Evolutionary conservation across 768 basidiomycete genomes (phyloP).

Genomic region (Gloeopeniophorella convolvens): DNA sequence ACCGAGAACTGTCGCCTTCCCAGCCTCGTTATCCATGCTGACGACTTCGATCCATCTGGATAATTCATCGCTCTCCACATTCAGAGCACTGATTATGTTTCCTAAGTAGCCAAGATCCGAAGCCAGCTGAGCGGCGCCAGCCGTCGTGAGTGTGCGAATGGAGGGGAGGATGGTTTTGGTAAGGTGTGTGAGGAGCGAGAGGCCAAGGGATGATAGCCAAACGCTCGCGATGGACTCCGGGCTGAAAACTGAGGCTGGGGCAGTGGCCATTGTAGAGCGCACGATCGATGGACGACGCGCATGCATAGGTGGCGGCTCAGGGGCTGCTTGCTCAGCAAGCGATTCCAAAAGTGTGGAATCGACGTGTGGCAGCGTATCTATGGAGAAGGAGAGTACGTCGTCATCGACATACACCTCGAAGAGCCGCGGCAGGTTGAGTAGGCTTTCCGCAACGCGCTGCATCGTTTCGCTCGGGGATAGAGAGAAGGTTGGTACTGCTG

Average conservation of each 20-base stretch:
- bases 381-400: slow-evolving; percentile 82
- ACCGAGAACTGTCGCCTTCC: slow-evolving; percentile 2
- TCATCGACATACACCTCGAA: slow-evolving; percentile 95
- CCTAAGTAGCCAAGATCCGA: slow-evolving; percentile 86
- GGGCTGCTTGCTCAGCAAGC: slow-evolving; percentile 35
- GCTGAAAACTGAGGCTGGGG: slow-evolving; percentile 32
- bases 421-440: slow-evolving; percentile 85
- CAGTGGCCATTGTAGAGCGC: slow-evolving; percentile 1
- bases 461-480: slow-evolving; percentile 85
- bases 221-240: slow-evolving; percentile 81
- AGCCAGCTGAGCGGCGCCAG: slow-evolving; percentile 76
- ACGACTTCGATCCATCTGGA: slow-evolving; percentile 71
- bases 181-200: slow-evolving; percentile 69
- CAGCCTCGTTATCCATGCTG: slow-evolving; percentile 45
- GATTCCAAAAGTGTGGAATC: slow-evolving; percentile 48
- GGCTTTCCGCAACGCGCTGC: slow-evolving; percentile 86
- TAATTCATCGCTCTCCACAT: slow-evolving; percentile 78
- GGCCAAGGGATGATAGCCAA: slow-evolving; percentile 90
- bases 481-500: slow-evolving; percentile 86
- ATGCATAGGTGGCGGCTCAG: slow-evolving; percentile 17
- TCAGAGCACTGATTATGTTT: slow-evolving; percentile 85
- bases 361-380: slow-evolving; percentile 73
- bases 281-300: slow-evolving; percentile 32
- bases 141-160: slow-evolving; percentile 52
- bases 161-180: slow-evolving; percentile 63